phyloP scores from a whole-genome alignment of 495 filamentous ascomycete genomes.

The Neurospora terricola region DNA sequence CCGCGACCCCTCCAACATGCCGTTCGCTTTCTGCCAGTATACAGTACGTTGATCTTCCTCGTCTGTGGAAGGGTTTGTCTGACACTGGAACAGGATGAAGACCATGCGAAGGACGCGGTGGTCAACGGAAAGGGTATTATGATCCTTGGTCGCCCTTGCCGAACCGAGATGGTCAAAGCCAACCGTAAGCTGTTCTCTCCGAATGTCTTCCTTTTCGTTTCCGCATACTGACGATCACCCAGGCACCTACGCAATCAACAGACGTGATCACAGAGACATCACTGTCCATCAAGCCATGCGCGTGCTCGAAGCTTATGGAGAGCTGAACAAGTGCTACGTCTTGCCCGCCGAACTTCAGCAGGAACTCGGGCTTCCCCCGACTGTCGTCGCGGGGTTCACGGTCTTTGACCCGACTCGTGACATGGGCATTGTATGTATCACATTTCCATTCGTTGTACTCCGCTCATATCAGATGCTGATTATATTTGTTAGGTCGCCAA shows the following conservation, averaged over 20 bases:
- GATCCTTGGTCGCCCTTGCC: conserved; percentile 48
- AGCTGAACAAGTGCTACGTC: conserved; percentile 22
- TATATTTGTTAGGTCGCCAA: conserved; percentile 15
- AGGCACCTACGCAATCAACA: conserved; percentile 45
- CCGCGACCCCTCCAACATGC: conserved; percentile 46
- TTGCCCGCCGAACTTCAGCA: conserved; percentile 16
- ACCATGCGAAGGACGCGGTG: conserved; percentile 41
- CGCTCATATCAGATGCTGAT: conserved; percentile 10
- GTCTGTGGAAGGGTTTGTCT: not conserved
- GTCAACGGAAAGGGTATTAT: conserved; percentile 32
- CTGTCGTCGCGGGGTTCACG: conserved; percentile 42
- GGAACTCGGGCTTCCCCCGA: conserved; percentile 26
- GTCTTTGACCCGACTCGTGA: conserved; percentile 32
- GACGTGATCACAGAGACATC: conserved; percentile 26
- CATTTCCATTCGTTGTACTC: not conserved
- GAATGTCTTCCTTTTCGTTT: not conserved
- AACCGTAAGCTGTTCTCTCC: conserved; percentile 32
- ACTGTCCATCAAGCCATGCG: conserved; percentile 31
- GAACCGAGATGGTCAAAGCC: conserved; percentile 45
- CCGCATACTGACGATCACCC: conserved; percentile 5
- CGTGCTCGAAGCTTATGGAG: conserved; percentile 32
- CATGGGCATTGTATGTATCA: conserved; percentile 27
- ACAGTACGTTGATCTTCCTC: conserved; percentile 33
- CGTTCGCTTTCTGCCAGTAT: conserved; percentile 54
- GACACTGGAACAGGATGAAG: conserved; percentile 18